Evolutionary conservation across 31 red algal species (phyloP).

Genomic region (Porphyra umbilicalis): DNA sequence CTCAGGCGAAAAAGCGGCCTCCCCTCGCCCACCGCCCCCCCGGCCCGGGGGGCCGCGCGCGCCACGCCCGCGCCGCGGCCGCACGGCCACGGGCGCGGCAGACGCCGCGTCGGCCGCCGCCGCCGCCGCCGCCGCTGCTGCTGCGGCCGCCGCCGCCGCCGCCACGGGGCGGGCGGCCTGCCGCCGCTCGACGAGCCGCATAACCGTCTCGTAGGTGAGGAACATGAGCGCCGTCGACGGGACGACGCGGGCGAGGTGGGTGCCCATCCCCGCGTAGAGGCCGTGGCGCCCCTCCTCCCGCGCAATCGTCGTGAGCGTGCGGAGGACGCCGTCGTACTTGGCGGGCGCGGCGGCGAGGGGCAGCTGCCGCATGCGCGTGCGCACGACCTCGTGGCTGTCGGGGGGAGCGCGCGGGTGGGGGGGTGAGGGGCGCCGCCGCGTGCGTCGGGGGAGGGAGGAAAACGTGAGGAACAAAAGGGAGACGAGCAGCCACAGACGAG

Average conservation of each 20-base stretch:
- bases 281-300: conserved; percentile 70
- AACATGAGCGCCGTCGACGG: conserved; percentile 94
- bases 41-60: too few species aligned
- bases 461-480: too few species aligned
- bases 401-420: not conserved
- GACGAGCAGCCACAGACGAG: not conserved
- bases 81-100: not conserved
- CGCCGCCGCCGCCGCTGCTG: not conserved
- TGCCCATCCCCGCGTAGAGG: conserved; percentile 86
- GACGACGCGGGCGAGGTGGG: conserved; percentile 75
- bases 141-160: not conserved
- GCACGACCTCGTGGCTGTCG: conserved; percentile 58
- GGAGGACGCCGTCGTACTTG: conserved; percentile 77
- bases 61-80: too few species aligned
- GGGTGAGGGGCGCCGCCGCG: too few species aligned
- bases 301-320: conserved; percentile 51
- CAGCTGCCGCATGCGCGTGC: conserved; percentile 85
- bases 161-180: conserved; percentile 6
- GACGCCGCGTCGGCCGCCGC: not conserved
- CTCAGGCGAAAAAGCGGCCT: too few species aligned
- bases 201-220: conserved; percentile 79
- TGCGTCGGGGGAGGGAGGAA: too few species aligned
- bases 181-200: conserved; percentile 56
- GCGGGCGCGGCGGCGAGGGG: conserved; percentile 41
- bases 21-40: too few species aligned